Percentiles rank a stretch among this genome's conserved stretches.
phyloP scores from a whole-genome alignment of 441 rosid genomes.

The Pelargonium fulgidum region DNA sequence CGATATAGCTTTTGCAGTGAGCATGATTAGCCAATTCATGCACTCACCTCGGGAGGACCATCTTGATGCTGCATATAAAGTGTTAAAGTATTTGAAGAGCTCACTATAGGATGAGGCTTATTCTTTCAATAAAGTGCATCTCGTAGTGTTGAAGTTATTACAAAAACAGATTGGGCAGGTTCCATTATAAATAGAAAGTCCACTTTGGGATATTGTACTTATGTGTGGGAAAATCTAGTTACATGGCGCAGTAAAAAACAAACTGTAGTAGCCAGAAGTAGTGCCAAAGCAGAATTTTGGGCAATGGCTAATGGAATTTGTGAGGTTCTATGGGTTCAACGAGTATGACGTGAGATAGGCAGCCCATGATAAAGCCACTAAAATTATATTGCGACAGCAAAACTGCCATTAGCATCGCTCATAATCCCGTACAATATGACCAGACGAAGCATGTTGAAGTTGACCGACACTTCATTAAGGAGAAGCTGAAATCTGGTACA shows the following conservation, averaged over 20 bases:
- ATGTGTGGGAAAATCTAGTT: neutral
- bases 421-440: too few species aligned
- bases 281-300: neutral
- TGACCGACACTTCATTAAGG: too few species aligned
- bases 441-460: too few species aligned
- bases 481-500: too few species aligned
- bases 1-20: neutral
- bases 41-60: neutral
- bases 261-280: neutral
- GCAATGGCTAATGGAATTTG: neutral
- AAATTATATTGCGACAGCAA: too few species aligned
- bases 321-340: neutral
- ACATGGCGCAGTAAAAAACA: neutral
- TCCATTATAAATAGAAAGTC: neutral
- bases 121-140: conserved; percentile 4
- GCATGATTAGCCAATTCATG: conserved; percentile 4
- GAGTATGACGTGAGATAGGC: neutral
- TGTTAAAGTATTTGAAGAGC: conserved; percentile 1
- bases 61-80: neutral
- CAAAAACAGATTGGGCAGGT: neutral
- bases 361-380: neutral
- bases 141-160: neutral
- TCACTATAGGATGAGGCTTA: neutral
- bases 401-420: too few species aligned
- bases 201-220: neutral